phyloP scores from a whole-genome alignment of 495 filamentous ascomycete genomes.

The Trichoderma gamsii region DNA sequence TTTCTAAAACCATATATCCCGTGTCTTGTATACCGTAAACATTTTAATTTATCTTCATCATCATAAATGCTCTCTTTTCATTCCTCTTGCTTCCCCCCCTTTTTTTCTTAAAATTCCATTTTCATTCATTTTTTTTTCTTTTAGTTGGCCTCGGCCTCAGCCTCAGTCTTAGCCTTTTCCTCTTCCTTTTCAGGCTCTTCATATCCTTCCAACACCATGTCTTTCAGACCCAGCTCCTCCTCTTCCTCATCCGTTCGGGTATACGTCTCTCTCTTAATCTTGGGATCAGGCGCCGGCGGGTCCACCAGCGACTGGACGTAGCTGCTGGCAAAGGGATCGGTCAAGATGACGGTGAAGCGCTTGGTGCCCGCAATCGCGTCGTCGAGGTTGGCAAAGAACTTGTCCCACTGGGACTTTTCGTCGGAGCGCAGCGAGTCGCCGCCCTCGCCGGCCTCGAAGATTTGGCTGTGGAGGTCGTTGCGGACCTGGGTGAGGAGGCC shows the following conservation, averaged over 20 bases:
- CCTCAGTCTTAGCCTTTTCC: slow-evolving; percentile 18
- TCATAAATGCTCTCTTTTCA: not conserved
- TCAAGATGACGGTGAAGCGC: slow-evolving; percentile 78
- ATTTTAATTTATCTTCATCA: not conserved
- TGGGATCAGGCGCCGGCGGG: slow-evolving; percentile 63
- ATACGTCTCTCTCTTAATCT: slow-evolving; percentile 80
- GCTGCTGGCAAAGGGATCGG: slow-evolving; percentile 82
- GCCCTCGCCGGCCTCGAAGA: slow-evolving; percentile 60
- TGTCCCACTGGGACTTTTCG: slow-evolving; percentile 64
- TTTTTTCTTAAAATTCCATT: not conserved
- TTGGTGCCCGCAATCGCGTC: slow-evolving; percentile 73
- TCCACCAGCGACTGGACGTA: slow-evolving; percentile 85
- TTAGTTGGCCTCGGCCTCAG: slow-evolving; percentile 15
- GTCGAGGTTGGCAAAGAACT: slow-evolving; percentile 71
- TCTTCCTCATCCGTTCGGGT: slow-evolving; percentile 82
- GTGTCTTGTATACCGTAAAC: not conserved
- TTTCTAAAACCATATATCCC: slow-evolving; percentile 4
- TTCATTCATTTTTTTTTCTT: not conserved
- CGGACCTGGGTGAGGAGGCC: slow-evolving; percentile 90
- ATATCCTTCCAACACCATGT: slow-evolving; percentile 91
- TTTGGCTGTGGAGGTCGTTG: slow-evolving; percentile 76
- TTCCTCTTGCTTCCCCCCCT: too few species aligned
- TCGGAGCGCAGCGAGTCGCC: slow-evolving; percentile 66
- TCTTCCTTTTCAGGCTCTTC: slow-evolving; percentile 42
- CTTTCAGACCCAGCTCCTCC: slow-evolving; percentile 79